These are phyloP conservation scores for Aureobasidium sp. DNA, from an alignment of 2,329 filamentous ascomycete species.

Conservation along the genomic window DNA sequence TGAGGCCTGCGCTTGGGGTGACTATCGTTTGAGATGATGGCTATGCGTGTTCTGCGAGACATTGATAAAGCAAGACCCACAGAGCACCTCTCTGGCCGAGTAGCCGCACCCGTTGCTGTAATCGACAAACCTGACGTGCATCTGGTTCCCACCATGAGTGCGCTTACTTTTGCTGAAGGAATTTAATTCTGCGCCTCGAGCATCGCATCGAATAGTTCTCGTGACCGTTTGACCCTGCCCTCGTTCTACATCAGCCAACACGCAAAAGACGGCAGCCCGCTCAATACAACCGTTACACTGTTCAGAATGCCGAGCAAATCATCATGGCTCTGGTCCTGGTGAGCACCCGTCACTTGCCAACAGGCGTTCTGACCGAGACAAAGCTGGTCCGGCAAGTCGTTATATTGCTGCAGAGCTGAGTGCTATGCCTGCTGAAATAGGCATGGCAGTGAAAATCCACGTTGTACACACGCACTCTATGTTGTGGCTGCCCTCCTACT, in stretches of 20 bases:
- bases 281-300: constrained; percentile 13
- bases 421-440: background rate
- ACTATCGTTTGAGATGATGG: constrained; percentile 2
- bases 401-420: background rate
- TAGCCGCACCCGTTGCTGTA: background rate
- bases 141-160: background rate
- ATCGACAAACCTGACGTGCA: background rate
- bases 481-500: background rate
- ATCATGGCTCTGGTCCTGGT: background rate
- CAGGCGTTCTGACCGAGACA: constrained; percentile 8
- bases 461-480: background rate
- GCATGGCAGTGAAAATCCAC: constrained; percentile 5
- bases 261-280: background rate
- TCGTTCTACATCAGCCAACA: background rate
- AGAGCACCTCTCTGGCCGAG: background rate
- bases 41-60: background rate
- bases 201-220: background rate
- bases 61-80: constrained; percentile 13
- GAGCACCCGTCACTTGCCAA: background rate
- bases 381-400: background rate
- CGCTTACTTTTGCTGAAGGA: background rate
- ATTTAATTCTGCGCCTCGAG: background rate
- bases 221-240: background rate
- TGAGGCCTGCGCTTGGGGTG: background rate
- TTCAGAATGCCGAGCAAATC: constrained; percentile 7